Conservation (phyloP, 1,139 yeast genomes). For the Zygoascus sp. region DNA sequence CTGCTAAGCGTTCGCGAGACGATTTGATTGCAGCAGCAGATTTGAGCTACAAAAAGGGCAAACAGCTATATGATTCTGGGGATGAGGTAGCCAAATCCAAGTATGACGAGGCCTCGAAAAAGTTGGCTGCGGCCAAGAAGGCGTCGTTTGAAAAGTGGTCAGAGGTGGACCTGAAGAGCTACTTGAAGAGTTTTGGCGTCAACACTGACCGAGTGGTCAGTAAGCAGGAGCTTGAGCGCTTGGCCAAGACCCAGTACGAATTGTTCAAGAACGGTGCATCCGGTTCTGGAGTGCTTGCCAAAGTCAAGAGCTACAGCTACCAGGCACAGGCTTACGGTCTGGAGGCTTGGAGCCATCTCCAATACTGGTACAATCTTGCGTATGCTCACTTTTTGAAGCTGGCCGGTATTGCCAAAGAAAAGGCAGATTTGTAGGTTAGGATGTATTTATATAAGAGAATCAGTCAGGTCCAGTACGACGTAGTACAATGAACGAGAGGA, state of each 20-base stretch:
- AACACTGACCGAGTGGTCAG: constrained; percentile 34
- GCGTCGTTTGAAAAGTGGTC: constrained; percentile 49
- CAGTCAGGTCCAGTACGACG: no score
- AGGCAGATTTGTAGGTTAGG: constrained; percentile 1
- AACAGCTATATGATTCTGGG: background rate
- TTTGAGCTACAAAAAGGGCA: constrained; percentile 30
- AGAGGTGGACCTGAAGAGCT: constrained; percentile 49
- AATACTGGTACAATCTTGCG: background rate
- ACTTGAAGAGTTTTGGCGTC: constrained; percentile 51
- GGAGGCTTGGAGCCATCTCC: background rate
- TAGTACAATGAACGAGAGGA: no score
- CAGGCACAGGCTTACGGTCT: constrained; percentile 5
- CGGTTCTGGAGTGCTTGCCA: constrained; percentile 4
- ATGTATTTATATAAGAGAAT: background rate
- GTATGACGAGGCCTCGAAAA: constrained; percentile 8
- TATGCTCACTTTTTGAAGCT: background rate
- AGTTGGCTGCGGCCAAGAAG: constrained; percentile 28
- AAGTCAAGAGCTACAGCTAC: constrained; percentile 6
- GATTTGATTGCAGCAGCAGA: constrained; percentile 38
- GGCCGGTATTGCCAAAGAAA: background rate
- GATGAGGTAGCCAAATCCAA: constrained; percentile 5
- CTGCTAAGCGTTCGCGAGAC: constrained; percentile 37
- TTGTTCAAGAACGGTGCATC: constrained; percentile 31
- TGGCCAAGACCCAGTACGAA: constrained; percentile 46
- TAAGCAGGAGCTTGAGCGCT: constrained; percentile 44